Conservation (phyloP, 1,284 basidiomycete species). For the Porogramme epimiltina region DNA sequence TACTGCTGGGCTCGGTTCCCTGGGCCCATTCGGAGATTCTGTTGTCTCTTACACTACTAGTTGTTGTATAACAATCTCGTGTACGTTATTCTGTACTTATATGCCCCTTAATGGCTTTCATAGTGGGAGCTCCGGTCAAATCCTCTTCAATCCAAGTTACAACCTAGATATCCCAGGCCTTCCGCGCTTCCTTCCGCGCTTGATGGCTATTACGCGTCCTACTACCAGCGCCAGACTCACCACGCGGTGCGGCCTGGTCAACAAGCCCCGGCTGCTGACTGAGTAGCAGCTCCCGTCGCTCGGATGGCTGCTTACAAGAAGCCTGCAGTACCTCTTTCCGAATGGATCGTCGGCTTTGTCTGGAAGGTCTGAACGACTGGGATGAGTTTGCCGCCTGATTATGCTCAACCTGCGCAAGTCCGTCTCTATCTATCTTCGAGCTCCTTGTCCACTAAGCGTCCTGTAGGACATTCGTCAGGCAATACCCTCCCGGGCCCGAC, state of each 20-base stretch:
- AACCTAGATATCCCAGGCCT: constrained; percentile 22
- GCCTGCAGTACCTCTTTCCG: constrained; percentile 71
- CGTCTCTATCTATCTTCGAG: not conserved
- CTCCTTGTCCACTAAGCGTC: constrained; percentile 11
- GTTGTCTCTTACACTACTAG: too few relatives aligned
- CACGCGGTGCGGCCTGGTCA: constrained; percentile 24
- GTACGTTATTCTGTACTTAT: too few relatives aligned
- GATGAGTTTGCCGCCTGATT: constrained; percentile 50
- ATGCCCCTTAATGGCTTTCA: too few relatives aligned
- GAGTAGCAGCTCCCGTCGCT: constrained; percentile 52
- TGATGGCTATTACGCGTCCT: constrained; percentile 29
- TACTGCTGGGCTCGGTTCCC: too few relatives aligned
- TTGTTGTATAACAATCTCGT: too few relatives aligned
- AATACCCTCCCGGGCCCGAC: too few relatives aligned
- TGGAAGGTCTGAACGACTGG: constrained; percentile 79
- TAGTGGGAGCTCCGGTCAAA: too few relatives aligned
- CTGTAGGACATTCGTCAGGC: constrained; percentile 35
- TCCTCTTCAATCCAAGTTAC: too few relatives aligned
- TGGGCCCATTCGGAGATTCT: too few relatives aligned
- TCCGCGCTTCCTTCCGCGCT: constrained; percentile 21
- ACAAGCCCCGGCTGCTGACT: constrained; percentile 36
- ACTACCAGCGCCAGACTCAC: constrained; percentile 30
- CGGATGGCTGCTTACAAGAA: constrained; percentile 67
- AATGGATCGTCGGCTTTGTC: constrained; percentile 75
- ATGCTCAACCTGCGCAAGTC: constrained; percentile 34